Evolutionary conservation across 495 filamentous ascomycete species (phyloP).

Genomic region (Aspergillus haitiensis): DNA sequence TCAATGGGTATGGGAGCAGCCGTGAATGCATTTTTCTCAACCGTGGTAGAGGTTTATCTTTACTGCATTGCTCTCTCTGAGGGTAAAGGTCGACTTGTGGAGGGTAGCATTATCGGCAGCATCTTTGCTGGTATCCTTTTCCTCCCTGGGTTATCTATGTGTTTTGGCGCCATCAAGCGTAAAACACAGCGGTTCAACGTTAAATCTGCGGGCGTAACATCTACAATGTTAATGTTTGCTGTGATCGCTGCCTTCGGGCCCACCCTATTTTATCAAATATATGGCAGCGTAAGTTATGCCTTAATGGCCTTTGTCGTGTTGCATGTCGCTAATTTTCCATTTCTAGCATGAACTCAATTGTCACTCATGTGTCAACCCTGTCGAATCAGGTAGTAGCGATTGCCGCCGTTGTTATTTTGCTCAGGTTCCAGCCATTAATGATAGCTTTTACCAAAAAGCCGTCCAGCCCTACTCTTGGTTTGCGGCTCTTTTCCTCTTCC

Average conservation of each 20-base stretch:
- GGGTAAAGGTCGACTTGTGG: slow-evolving; percentile 89
- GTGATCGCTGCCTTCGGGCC: slow-evolving; percentile 96
- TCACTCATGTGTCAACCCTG: slow-evolving; percentile 63
- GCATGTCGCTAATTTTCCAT: slow-evolving; percentile 25
- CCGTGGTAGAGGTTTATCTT: slow-evolving; percentile 95
- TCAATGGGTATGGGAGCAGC: slow-evolving; percentile 99
- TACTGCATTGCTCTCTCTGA: slow-evolving; percentile 94
- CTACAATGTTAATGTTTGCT: slow-evolving; percentile 97
- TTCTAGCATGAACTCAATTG: slow-evolving; percentile 86
- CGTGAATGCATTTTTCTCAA: slow-evolving; percentile 99
- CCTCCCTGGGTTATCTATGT: slow-evolving; percentile 97
- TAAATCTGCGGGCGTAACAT: slow-evolving; percentile 93
- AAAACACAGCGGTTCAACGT: slow-evolving; percentile 99
- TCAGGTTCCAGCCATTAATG: slow-evolving; percentile 79
- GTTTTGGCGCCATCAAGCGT: slow-evolving; percentile 94
- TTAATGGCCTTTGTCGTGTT: background rate
- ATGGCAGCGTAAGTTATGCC: slow-evolving; percentile 72
- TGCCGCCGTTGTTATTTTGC: slow-evolving; percentile 94
- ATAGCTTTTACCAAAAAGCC: slow-evolving; percentile 83
- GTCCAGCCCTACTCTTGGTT: slow-evolving; percentile 93
- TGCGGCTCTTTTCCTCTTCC: slow-evolving; percentile 78
- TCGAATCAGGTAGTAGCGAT: slow-evolving; percentile 55
- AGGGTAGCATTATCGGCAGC: slow-evolving; percentile 95
- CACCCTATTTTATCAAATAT: slow-evolving; percentile 98
- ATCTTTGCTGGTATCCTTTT: slow-evolving; percentile 97